Conservation (phyloP, 495 filamentous ascomycete genomes). For the Penicillium goetzii region DNA sequence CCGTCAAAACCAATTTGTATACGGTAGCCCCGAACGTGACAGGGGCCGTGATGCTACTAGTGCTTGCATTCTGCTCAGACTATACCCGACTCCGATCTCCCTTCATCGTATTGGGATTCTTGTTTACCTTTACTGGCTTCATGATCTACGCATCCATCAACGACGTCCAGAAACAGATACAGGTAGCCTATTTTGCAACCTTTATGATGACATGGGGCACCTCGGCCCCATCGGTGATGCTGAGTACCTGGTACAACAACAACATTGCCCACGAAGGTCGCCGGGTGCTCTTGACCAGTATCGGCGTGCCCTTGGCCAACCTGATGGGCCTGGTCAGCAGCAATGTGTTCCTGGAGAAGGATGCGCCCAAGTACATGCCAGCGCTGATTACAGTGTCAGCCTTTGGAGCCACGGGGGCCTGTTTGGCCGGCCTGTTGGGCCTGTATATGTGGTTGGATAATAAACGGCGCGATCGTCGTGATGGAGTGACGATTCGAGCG, state of each 20-base stretch:
- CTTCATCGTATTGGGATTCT: conserved; percentile 69
- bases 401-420: conserved; percentile 64
- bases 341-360: conserved; percentile 69
- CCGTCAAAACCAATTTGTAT: conserved; percentile 73
- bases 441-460: conserved; percentile 73
- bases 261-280: conserved; percentile 74
- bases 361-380: conserved; percentile 73
- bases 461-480: conserved; percentile 58
- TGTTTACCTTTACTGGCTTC: conserved; percentile 72
- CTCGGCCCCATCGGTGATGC: conserved; percentile 52
- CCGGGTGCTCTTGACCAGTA: conserved; percentile 66
- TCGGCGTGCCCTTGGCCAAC: conserved; percentile 73
- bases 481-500: conserved; percentile 62
- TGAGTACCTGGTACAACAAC: conserved; percentile 71
- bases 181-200: conserved; percentile 71
- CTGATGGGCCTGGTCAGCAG: conserved; percentile 73
- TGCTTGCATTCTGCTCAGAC: conserved; percentile 68
- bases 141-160: conserved; percentile 68
- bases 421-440: conserved; percentile 61
- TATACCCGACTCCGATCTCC: conserved; percentile 65
- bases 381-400: conserved; percentile 71
- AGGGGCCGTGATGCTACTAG: conserved; percentile 67
- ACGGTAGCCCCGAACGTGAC: conserved; percentile 71
- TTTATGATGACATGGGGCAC: conserved; percentile 81
- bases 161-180: conserved; percentile 53